Evolutionary conservation across 495 filamentous ascomycete species (phyloP), one percentile per base, ranked within the genome.

Genomic region (Neurospora sp.): DNA sequence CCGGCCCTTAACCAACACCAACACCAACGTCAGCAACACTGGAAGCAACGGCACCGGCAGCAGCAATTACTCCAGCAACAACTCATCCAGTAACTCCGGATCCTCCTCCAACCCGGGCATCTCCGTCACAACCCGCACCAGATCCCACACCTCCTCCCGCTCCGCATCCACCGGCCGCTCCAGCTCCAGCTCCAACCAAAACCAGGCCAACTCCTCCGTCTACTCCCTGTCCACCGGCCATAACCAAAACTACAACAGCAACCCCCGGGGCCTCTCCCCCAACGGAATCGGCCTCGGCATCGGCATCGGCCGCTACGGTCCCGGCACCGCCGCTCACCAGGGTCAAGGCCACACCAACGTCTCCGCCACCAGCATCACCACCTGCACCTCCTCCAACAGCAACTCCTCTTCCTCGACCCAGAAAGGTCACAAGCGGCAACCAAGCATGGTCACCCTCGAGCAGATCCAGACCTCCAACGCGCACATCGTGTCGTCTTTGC

Each of bases 401-500:
- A 9, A 4, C 12, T 18, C 70, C 37, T 46, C 35, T 8, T 20
- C 37, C 70, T 27, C 70, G 14, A 73, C 81, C 0, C 81, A 81
- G 12, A 31, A 31, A 31, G 20, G 46, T 66, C 66, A 39, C 76
- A 80, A 31, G 75, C 69, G 69, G 0, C 38, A n/a, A 8, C 38
- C 70, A 74, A 72, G 14, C 27, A 86, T 86, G 84, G 80, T 84
- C 0, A 74, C 77, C 8, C 74, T 85, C 40, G 54, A 77, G 14
- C 78, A 82, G 11, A 78, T 84, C 54, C 79, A 78, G 38, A 69
- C 79, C 1, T 85, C 84, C 7, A 85, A 86, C 72, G 71, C 77
- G 5, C 76, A 75, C 9, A 84, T 88, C 74, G 69, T 77, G 10
- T 75, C 78, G 6, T 31, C 72, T 0, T 79, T 87, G 18, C 84